Base-by-base conservation (phyloP, 805 yeast genomes). In the Yarrowia porcina region DNA sequence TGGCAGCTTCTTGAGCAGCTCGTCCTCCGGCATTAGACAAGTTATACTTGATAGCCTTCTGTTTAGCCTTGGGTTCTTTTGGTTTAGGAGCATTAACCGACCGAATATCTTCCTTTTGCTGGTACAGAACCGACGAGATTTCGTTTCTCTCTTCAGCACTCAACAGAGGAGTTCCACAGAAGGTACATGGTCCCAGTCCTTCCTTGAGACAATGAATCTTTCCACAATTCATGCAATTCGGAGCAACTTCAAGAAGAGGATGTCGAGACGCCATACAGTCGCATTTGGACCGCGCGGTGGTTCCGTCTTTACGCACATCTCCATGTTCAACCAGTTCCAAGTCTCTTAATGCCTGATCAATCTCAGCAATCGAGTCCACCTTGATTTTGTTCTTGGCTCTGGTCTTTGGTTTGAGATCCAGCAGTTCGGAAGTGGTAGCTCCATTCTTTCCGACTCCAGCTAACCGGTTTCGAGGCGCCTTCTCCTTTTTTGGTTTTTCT, bases 211-310 rank as follows among this genome's bases (percentile, higher is more conserved):
- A 94, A 2, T 94, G 89, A 42, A 94, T 89, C 73, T 91, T 89
- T 11, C 99, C 99, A 73, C 99, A 94, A 65, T 88, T 85, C 41
- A 94, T 75, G 69, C 99, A 94, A 72, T 94, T 94, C 0, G 99
- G 98, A 2, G 96, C 94, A 66, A 88, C 81, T 63, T 89, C 96
- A 66, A 90, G 88, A 30, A 94, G 75, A 3, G 97, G 96, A 71
- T 94, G 99, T 65, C 88, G 78, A 0, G 88, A 82, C 0, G 93
- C 97, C 84, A 87, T 89, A 70, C 98, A 92, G 66, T 87, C 83
- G 71, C 98, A 92, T 4, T 69, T 71, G 18, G 77, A 71, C 72
- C 70, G 83, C 4, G 28, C 64, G 2, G 20, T 44, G 12, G 69
- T 69, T 21, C 65, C 65, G 17, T 68, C 65, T 64, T 67, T 65